Evolutionary conservation across 108 stramenopile species (phyloP).

Genomic region (Skeletonema grethae): DNA sequence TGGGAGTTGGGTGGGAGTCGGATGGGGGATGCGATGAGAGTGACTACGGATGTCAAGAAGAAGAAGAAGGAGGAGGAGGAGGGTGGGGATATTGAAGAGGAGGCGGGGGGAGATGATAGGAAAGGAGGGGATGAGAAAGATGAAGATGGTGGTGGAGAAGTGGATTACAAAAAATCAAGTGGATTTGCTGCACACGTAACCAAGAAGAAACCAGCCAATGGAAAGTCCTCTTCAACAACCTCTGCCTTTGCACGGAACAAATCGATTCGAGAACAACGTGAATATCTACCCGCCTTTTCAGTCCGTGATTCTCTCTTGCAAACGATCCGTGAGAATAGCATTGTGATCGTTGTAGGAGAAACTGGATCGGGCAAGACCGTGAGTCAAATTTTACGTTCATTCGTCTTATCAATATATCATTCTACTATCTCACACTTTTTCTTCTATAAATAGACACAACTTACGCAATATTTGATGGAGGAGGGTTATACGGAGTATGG

Average conservation of each 20-base stretch:
- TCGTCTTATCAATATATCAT: no score
- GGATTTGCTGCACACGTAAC: constrained; percentile 91
- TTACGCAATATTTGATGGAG: constrained; percentile 97
- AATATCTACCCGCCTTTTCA: constrained; percentile 92
- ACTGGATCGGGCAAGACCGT: constrained; percentile 94
- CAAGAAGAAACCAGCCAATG: constrained; percentile 40
- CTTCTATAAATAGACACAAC: no score
- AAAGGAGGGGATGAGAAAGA: constrained; percentile 32
- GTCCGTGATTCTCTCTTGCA: constrained; percentile 93
- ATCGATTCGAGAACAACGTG: constrained; percentile 91
- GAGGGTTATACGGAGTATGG: constrained; percentile 93
- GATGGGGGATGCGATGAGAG: constrained; percentile 93
- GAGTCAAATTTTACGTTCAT: no score
- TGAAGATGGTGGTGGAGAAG: constrained; percentile 55
- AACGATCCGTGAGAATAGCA: constrained; percentile 93
- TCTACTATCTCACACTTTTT: no score
- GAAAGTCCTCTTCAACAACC: constrained; percentile 36
- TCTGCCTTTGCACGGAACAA: constrained; percentile 89
- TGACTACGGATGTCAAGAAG: constrained; percentile 47
- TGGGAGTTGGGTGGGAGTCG: constrained; percentile 98
- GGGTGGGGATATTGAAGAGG: constrained; percentile 28
- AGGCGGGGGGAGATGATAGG: constrained; percentile 26
- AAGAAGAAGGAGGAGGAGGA: constrained; percentile 24
- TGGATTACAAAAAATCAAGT: constrained; percentile 88
- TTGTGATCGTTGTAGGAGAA: constrained; percentile 95